Evolutionary conservation across 75 land plant genomes (phyloP).

Genomic region (Cunninghamia lanceolata): DNA sequence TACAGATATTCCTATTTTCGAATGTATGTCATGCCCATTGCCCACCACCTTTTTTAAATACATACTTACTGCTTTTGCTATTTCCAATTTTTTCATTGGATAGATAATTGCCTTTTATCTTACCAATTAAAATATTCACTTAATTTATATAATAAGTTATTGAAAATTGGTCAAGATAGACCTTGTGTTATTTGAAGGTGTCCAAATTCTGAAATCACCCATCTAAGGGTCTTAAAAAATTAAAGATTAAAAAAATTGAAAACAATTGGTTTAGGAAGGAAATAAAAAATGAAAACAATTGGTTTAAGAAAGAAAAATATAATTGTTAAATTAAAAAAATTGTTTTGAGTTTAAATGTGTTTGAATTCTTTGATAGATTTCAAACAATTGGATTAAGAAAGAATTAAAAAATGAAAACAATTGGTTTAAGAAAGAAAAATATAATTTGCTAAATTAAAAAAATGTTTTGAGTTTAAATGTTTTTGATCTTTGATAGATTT

Average conservation of each 20-base stretch:
- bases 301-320: neutral
- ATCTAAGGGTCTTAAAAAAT: neutral
- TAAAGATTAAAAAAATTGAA: neutral
- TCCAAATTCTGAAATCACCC: neutral
- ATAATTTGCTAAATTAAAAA: neutral
- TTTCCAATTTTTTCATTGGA: neutral
- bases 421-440: neutral
- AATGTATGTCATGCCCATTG: neutral
- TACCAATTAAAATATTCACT: neutral
- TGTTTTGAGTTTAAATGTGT: no score
- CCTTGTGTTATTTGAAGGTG: neutral
- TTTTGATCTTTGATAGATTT: no score
- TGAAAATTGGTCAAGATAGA: no score
- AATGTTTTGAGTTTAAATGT: no score
- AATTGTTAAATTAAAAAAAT: neutral
- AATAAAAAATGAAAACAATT: neutral
- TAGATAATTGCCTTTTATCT: neutral
- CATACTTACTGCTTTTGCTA: no score
- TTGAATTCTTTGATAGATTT: no score
- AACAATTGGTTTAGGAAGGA: neutral
- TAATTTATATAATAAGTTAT: neutral
- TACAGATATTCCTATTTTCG: neutral
- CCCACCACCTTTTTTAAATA: no score
- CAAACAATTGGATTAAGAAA: no score
- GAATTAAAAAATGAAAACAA: no score